phyloP scores from a whole-genome alignment of 2,329 filamentous ascomycete species.

The Pseudocercospora crystallina region DNA sequence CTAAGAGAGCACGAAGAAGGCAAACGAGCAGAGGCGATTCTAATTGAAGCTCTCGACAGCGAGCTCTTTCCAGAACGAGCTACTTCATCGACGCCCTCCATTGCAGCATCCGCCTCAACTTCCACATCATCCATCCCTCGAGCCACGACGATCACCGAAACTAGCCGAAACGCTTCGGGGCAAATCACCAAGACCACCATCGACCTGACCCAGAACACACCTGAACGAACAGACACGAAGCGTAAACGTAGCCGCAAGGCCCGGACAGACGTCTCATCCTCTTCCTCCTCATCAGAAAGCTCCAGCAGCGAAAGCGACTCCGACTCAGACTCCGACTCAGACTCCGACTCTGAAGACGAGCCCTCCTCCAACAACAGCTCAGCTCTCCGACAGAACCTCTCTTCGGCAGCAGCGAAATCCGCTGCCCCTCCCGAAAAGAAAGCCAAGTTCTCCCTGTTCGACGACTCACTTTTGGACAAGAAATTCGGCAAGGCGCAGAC shows the following conservation, averaged over 20 bases:
- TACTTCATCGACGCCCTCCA: background rate
- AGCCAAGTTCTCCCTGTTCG: constrained; percentile 5
- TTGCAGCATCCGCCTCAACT: background rate
- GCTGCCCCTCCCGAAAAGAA: constrained; percentile 1
- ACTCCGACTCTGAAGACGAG: too few species aligned
- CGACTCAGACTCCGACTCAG: too few species aligned
- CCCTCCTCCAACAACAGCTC: background rate
- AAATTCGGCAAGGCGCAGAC: constrained; percentile 12
- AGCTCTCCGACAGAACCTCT: constrained; percentile 1
- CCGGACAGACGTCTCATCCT: constrained; percentile 12
- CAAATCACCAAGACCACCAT: background rate
- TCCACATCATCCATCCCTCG: constrained; percentile 4
- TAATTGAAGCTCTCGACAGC: constrained; percentile 8
- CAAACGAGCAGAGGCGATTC: constrained; percentile 10
- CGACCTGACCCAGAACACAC: background rate
- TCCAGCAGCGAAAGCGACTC: background rate
- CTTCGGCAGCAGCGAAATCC: background rate
- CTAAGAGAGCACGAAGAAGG: constrained; percentile 9
- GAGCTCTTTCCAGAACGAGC: constrained; percentile 8
- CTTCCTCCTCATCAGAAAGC: constrained; percentile 6
- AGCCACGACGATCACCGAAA: constrained; percentile 10
- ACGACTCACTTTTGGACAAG: constrained; percentile 10
- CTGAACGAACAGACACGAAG: background rate
- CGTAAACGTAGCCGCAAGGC: constrained; percentile 14
- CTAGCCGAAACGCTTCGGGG: background rate